phyloP scores from a whole-genome alignment of 1,139 yeast genomes.

The Lipomyces yarrowii region DNA sequence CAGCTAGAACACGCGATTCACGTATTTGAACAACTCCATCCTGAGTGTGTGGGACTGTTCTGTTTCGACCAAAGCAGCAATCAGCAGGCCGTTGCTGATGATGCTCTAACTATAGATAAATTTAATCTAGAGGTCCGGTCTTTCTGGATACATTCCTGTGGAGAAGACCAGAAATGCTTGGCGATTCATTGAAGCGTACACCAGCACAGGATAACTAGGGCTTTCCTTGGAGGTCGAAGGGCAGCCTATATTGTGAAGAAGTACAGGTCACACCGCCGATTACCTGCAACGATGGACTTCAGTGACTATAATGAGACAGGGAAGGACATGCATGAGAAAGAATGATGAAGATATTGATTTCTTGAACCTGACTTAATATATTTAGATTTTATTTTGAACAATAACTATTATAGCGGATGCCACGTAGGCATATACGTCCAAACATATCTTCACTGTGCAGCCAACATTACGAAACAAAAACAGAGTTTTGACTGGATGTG shows the following conservation, averaged over 20 bases:
- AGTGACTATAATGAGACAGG: background rate
- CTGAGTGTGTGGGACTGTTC: background rate
- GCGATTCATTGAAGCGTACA: too few species aligned
- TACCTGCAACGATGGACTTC: background rate
- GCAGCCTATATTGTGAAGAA: background rate
- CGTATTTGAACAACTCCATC: background rate
- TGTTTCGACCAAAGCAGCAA: slow-evolving; percentile 2
- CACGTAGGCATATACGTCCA: too few species aligned
- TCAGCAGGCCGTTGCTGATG: background rate
- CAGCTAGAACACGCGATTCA: background rate
- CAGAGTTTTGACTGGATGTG: too few species aligned
- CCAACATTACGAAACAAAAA: too few species aligned
- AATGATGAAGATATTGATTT: background rate
- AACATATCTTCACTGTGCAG: too few species aligned
- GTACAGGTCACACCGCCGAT: background rate
- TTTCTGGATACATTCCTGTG: too few species aligned
- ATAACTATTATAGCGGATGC: too few species aligned
- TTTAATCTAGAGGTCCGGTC: background rate
- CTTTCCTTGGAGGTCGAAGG: too few species aligned
- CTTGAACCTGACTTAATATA: background rate
- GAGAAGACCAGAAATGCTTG: too few species aligned
- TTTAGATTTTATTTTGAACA: too few species aligned
- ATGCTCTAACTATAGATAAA: background rate
- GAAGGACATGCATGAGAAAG: background rate
- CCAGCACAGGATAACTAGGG: too few species aligned